These are phyloP conservation scores for Linum trigynum DNA, from an alignment of 345 rosid species.

Conservation along the genomic window DNA sequence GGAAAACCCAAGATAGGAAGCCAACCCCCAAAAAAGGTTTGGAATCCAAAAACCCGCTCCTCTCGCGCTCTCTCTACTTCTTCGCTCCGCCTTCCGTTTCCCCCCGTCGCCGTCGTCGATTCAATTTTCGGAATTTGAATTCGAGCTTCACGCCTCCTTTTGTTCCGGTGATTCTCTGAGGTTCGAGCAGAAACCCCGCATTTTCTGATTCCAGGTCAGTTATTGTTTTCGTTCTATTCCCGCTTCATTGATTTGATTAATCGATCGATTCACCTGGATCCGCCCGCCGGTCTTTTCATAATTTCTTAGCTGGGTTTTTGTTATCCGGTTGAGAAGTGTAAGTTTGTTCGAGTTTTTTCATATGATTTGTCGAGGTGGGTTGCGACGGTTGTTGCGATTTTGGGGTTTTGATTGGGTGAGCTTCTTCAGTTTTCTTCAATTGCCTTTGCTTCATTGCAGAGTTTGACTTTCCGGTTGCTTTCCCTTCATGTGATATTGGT, in stretches of 20 bases:
- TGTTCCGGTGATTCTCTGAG: neutral
- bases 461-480: neutral
- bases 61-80: neutral
- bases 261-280: neutral
- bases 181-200: neutral
- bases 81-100: neutral
- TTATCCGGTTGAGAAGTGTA: neutral
- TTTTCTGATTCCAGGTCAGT: conserved; percentile 6
- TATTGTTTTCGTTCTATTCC: neutral
- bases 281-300: neutral
- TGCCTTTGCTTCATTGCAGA: neutral
- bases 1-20: neutral
- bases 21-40: conserved; percentile 5
- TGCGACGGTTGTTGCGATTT: neutral
- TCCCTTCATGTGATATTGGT: neutral
- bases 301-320: no score
- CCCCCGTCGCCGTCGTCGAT: neutral
- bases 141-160: neutral
- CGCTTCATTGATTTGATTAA: conserved; percentile 1
- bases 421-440: no score
- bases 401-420: neutral
- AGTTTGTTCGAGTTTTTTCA: neutral
- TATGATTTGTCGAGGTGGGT: neutral
- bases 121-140: neutral
- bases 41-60: neutral